Conservation (phyloP, 106 monocot species). For the Acanthochlamys bracteata region DNA sequence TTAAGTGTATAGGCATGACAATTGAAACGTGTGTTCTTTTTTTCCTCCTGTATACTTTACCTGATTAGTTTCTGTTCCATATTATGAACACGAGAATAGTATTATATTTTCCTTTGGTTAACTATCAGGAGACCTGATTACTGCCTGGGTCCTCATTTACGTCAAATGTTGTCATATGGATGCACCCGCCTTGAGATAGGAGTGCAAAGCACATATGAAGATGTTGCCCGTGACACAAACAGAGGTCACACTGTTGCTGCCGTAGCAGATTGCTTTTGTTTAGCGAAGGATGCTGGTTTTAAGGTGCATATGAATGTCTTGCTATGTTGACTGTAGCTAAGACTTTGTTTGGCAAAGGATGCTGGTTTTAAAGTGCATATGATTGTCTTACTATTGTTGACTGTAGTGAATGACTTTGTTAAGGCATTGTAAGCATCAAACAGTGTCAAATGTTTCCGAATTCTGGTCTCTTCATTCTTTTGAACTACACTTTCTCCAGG, state of each 20-base stretch:
- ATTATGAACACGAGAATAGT: not conserved
- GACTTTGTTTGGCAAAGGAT: slow-evolving; percentile 99
- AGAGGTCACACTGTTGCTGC: slow-evolving; percentile 99
- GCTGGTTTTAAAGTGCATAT: slow-evolving; percentile 90
- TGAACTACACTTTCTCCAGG: too few relatives aligned
- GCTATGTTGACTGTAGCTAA: too few relatives aligned
- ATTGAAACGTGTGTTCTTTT: slow-evolving; percentile 91
- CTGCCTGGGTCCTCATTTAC: slow-evolving; percentile 89
- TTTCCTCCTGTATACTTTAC: not conserved
- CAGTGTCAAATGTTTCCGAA: too few relatives aligned
- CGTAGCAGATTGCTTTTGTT: slow-evolving; percentile 97
- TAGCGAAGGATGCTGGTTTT: slow-evolving; percentile 99
- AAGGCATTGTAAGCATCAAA: too few relatives aligned
- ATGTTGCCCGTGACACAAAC: slow-evolving; percentile 99
- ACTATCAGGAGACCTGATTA: slow-evolving; percentile 92
- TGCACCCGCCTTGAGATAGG: slow-evolving; percentile 98
- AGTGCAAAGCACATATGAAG: slow-evolving; percentile 99
- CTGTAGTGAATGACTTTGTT: slow-evolving; percentile 53
- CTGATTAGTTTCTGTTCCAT: not conserved
- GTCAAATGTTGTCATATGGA: slow-evolving; percentile 97
- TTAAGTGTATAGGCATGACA: slow-evolving; percentile 99
- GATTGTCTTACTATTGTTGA: not conserved
- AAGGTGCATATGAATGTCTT: slow-evolving; percentile 60
- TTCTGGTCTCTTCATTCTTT: too few relatives aligned
- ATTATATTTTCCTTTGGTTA: slow-evolving; percentile 4